A percentile compares a stretch with the other conserved stretches of the same genome.
Conservation (phyloP, 2,329 filamentous ascomycete genomes). For the Cadophora sp. region DNA sequence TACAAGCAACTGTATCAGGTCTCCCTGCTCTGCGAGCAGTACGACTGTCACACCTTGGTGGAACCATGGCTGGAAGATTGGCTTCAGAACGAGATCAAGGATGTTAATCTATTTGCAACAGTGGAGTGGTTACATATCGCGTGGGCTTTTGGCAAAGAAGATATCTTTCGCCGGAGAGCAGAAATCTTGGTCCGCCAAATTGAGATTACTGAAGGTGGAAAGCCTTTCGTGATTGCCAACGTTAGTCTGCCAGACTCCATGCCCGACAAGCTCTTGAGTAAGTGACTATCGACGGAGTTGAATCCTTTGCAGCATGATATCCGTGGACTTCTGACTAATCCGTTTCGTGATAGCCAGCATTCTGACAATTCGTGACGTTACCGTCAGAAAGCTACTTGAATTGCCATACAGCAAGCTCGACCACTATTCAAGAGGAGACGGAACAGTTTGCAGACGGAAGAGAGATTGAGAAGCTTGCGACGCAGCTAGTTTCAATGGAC, state of each 20-base stretch:
- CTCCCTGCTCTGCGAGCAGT: neutral
- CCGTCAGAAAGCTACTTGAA: neutral
- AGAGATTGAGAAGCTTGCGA: too few species aligned
- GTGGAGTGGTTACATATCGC: neutral
- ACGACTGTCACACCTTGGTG: neutral
- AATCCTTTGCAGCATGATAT: too few species aligned
- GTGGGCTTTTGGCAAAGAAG: neutral
- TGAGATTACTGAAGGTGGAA: neutral
- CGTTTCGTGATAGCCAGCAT: neutral
- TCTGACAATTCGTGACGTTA: neutral
- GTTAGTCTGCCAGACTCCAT: too few species aligned
- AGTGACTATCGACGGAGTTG: too few species aligned
- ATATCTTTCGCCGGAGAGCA: neutral
- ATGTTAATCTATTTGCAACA: neutral
- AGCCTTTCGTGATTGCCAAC: neutral
- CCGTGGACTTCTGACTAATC: too few species aligned
- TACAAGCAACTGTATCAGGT: neutral
- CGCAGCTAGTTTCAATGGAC: too few species aligned
- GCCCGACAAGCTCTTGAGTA: neutral
- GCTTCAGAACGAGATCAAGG: neutral
- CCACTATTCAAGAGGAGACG: too few species aligned
- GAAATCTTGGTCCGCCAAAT: neutral
- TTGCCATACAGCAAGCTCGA: too few species aligned
- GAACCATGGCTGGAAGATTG: neutral
- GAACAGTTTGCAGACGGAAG: too few species aligned